Base-by-base conservation (phyloP, 2,329 filamentous ascomycete species). In the Colletotrichum sp. region DNA sequence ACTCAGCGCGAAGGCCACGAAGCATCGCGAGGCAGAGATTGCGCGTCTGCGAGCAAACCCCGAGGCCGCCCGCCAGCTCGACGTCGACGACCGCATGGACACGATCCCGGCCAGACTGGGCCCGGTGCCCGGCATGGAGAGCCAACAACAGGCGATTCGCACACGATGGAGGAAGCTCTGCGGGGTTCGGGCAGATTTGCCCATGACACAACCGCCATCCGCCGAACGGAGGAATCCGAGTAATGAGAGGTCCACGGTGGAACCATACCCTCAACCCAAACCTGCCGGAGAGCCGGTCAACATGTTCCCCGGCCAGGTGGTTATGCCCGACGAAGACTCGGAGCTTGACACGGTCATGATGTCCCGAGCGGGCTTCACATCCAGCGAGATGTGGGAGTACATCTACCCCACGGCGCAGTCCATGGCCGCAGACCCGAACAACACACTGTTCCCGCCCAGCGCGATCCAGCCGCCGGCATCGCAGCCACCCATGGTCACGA, bases 11-110 rank as follows among this genome's bases (percentile, higher is more conserved):
- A 89, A 89, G 77, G 90, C 90, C 1, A 86, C 85, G 55, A 87
- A 85, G 74, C 88, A 92, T 75, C 87, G 91, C 7, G 86, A 88
- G 9, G 82, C 85, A 1, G 90, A 92, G 80, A 83, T 92, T 13
- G 80, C 81, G 12, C 86, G 90, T 1, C 84, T 92, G 24, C 86
- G 85, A 26, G 83, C 83, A 2, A 84, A 92, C 52, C 87, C 86
- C 0, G 85, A 87, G 8, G 90, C 89, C 16, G 89, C 89, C 4
- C 84, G 85, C 16, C 84, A 86, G 30, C 82, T 92, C 4, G 90
- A 92, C 75, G 81, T 85, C 22, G 85, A 87, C 8, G 89, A 91
- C 77, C 84, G 86, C 8, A 84, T 84, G 76, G 86, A 85, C 16
- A 80, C 85, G 2, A 83, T 85, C 0, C 86, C 88, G 5, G 84